Evolutionary conservation across 2,329 filamentous ascomycete species (phyloP), one percentile per base, ranked within the genome.

Genomic region (Epichloe hybrida): DNA sequence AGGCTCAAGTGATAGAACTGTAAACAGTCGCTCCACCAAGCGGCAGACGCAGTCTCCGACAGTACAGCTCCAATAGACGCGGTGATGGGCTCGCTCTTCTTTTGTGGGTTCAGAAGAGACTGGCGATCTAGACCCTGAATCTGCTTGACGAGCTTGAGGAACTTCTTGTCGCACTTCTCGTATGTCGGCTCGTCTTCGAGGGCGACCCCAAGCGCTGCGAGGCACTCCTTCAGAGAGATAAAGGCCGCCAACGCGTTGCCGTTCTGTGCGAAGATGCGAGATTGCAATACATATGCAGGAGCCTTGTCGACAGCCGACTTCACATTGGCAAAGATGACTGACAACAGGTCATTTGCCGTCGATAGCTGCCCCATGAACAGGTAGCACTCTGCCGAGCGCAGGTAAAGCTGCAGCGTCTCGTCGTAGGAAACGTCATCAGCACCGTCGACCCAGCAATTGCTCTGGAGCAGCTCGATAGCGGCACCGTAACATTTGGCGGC

Each of bases 231-330:
- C 23, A 96, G 70, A 1, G 80, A 79, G 35, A 75, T 68, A 57
- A 95, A 80, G 0, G 89, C 86, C 4, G 76, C 76, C 21, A 74
- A 68, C 31, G 82, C 80, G 56, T 95, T 80, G 1, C 89, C 88
- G 50, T 77, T 76, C 60, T 90, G 81, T 1, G 85, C 80, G 59
- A 83, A 80, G 44, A 95, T 84, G 47, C 88, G 80, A 5, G 87
- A 89, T 62, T 88, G 83, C 37, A 96, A 71, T 40, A 95, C 84
- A 70, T 84, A 94, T 0, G 88, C 87, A 8, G 86, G 83, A 1
- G 87, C 86, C 68, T 88, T 93, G 65, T 95, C 89, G 5, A 86
- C 76, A 0, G 86, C 70, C 17, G 81, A 81, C 56, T 77, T 82
- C 0, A 86, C 87, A 58, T 86, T 77, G 35, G 69, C 65, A 58